Base-by-base conservation (phyloP, 1,284 basidiomycete species). In the Pterulicium gracile region DNA sequence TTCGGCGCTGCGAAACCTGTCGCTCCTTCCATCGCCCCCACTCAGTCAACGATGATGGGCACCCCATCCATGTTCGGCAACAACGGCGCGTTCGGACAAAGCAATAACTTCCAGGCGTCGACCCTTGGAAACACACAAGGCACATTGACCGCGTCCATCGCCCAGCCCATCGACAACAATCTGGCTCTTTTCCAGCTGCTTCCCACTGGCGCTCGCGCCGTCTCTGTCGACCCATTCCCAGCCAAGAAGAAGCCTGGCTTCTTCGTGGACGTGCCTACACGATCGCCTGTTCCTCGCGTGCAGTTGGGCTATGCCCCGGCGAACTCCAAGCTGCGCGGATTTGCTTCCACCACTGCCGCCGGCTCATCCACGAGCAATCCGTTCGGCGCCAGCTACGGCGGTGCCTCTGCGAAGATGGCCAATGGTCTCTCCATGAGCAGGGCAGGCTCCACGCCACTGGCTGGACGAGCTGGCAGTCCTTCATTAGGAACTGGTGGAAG, bases 121-220 rank as follows among this genome's bases (percentile, higher is more conserved):
- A 58, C 60, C 15, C 60, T 61, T 47, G 62, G 65, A 41, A 65
- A 60, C 35, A 62, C 67, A 19, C 75, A 79, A 58, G 72, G 75
- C 12, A 67, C 71, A 0, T 67, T 94, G 47, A 87, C 80, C 12
- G 87, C 90, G 0, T 92, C 90, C 7, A 88, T 98, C 57, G 84
- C 87, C 42, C 83, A 92, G 59, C 93, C 95, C 0, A 93, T 98
- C 59, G 88, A 87, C 36, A 75, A 80, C 49, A 92, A 89, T 58
- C 68, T 88, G 34, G 80, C 83, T 1, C 79, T 87, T 42, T 87
- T 86, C 55, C 77, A 74, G 46, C 71, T 88, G 69, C 75, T 88
- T 24, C 77, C 82, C 18, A 72, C 80, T 18, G 79, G 80, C 17
- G 79, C 81, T 3, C 77, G 77, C 34, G 68, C 78, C 1, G 61